Base-by-base conservation (phyloP, 129 eudicot species). In the Artemisia argyi region DNA sequence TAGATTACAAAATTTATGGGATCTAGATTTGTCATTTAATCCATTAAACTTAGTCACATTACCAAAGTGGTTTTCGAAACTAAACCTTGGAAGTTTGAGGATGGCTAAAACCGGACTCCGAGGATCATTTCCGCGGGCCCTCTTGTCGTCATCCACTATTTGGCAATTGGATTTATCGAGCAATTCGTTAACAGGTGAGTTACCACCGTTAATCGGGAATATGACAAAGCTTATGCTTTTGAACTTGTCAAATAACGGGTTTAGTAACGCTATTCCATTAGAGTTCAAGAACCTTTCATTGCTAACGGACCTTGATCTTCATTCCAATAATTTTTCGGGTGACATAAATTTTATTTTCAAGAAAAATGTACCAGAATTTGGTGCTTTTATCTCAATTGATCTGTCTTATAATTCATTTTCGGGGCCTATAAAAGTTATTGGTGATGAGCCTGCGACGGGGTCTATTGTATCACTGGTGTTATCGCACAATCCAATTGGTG, bases 171-270 rank as follows among this genome's bases (percentile, higher is more conserved):
- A 92, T 75, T 57, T 92, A 51, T 92, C 98, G 1, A 84, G 83
- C 57, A 92, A 92, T 69, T 73, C 65, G 6, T 60, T 89, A 20
- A 81, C 77, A 51, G 88, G 87, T 24, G 78, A 78, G 75, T 64
- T 92, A 20, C 98, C 96, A 19, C 35, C 49, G 16, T 92, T 95
- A 95, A 87, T 92, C 0, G 95, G 89, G 30, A 92, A 92, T 85
- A 79, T 92, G 92, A 87, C 91, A 2, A 78, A 78, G 17, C 89
- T 92, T 52, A 79, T 83, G 0, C 62, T 68, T 13, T 59, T 92
- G 1, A 92, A 92, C 59, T 18, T 89, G 28, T 89, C 98, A 11
- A 87, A 85, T 69, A 92, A 92, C 26, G 68, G 69, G 18, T 89
- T 92, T 62, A 46, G 63, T 7, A 78, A 84, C 5, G 20, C 74